Evolutionary conservation across 2,329 filamentous ascomycete species (phyloP).

Genomic region (Monilinia fructigena): DNA sequence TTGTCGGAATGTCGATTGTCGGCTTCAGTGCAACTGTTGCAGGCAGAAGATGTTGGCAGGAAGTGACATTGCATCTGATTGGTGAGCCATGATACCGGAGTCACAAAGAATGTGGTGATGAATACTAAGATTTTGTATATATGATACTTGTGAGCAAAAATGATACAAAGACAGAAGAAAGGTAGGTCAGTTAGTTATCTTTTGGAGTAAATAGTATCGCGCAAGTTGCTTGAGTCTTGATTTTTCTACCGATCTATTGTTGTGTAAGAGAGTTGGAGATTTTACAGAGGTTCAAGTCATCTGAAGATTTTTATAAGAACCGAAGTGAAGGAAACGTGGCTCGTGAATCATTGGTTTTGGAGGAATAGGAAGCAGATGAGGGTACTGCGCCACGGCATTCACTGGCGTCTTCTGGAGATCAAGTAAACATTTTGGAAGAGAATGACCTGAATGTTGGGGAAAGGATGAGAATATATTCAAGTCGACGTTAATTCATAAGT

Average conservation of each 20-base stretch:
- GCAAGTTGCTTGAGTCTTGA: neutral
- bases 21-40: neutral
- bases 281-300: neutral
- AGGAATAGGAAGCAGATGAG: neutral
- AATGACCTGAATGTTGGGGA: neutral
- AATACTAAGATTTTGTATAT: neutral
- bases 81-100: constrained; percentile 11
- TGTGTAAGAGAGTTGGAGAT: neutral
- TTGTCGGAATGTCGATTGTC: constrained; percentile 18
- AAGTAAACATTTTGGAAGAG: neutral
- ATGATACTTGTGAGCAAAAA: neutral
- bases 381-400: constrained; percentile 12
- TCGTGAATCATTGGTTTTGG: constrained; percentile 5
- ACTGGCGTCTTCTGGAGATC: neutral
- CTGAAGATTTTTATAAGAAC: constrained; percentile 9
- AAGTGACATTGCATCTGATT: neutral
- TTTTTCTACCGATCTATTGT: neutral
- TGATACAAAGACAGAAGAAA: constrained; percentile 6
- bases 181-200: neutral
- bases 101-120: constrained; percentile 2
- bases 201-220: constrained; percentile 1
- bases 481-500: neutral
- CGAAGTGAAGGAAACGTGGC: neutral
- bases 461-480: neutral
- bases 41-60: constrained; percentile 23